Percentiles rank a stretch among this genome's conserved stretches.
phyloP scores from a whole-genome alignment of 2,329 filamentous ascomycete species.

The Trematosphaeria pertusa region DNA sequence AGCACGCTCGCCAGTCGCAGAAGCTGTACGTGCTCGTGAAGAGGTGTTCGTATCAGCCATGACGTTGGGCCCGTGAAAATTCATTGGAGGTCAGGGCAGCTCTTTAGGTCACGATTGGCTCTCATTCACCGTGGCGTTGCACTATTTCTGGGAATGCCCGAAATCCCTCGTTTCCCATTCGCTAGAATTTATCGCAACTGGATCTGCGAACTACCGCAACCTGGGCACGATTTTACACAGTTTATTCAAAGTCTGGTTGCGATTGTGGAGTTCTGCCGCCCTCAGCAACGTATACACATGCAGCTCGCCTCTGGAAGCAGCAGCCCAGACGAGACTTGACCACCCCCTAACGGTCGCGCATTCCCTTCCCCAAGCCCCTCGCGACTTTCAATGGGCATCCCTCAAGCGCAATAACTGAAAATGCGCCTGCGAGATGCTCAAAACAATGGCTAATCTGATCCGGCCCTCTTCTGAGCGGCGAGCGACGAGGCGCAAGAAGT shows the following conservation, averaged over 20 bases:
- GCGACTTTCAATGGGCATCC: conserved; percentile 38
- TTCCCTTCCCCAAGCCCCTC: conserved; percentile 31
- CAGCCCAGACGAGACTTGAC: conserved; percentile 32
- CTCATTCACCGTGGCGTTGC: conserved; percentile 9
- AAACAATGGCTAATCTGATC: conserved; percentile 37
- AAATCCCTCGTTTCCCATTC: conserved; percentile 3
- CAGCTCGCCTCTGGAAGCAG: conserved; percentile 15
- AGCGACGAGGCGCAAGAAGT: conserved; percentile 33
- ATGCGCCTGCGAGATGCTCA: conserved; percentile 38
- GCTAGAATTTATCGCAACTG: not conserved
- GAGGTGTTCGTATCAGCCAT: too few relatives aligned
- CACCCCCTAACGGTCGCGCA: conserved; percentile 38
- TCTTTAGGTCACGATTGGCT: conserved; percentile 9
- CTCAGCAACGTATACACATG: not conserved
- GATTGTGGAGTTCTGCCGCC: too few relatives aligned
- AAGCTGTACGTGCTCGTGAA: too few relatives aligned
- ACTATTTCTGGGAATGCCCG: not conserved
- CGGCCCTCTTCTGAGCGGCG: conserved; percentile 44
- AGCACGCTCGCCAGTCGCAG: too few relatives aligned
- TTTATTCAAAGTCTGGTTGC: not conserved
- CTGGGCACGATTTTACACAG: conserved; percentile 1
- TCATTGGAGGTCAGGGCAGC: too few relatives aligned
- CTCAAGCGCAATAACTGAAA: conserved; percentile 19
- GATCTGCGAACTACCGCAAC: conserved; percentile 4
- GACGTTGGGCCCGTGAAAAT: too few relatives aligned